These are phyloP conservation scores for Tulasnella sp. DNA, from an alignment of 768 basidiomycete genomes.

Conservation along the genomic window DNA sequence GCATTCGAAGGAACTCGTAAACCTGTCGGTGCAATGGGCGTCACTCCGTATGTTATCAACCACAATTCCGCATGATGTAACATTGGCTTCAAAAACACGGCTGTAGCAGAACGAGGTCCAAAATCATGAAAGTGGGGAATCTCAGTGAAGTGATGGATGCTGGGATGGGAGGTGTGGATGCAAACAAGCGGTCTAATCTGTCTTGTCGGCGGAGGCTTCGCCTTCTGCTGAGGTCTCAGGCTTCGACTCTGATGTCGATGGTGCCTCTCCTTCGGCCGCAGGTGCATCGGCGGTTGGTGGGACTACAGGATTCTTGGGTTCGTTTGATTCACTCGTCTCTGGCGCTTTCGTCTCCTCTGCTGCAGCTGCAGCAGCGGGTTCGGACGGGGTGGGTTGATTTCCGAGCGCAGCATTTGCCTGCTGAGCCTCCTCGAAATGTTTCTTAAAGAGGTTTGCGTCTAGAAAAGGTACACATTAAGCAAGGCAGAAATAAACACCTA, in stretches of 20 bases:
- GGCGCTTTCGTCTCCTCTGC: constrained; percentile 18
- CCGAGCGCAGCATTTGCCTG: constrained; percentile 43
- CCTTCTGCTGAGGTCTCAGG: not conserved
- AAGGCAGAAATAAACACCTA: not conserved
- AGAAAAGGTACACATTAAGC: not conserved
- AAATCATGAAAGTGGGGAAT: too few relatives aligned
- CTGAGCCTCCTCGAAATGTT: constrained; percentile 77
- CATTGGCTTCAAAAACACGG: too few relatives aligned
- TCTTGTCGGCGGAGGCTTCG: not conserved
- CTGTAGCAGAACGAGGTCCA: too few relatives aligned
- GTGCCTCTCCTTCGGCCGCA: constrained; percentile 26
- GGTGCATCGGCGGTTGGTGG: constrained; percentile 22
- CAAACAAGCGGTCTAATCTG: too few relatives aligned
- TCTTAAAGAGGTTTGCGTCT: constrained; percentile 85
- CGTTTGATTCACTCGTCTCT: constrained; percentile 18
- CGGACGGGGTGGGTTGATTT: constrained; percentile 20
- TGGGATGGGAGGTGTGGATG: too few relatives aligned
- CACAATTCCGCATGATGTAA: too few relatives aligned
- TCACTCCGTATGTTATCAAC: too few relatives aligned
- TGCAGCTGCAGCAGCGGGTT: constrained; percentile 21
- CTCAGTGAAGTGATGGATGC: too few relatives aligned
- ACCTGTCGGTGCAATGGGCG: too few relatives aligned
- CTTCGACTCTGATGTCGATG: not conserved
- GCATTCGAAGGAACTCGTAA: too few relatives aligned
- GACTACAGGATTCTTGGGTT: constrained; percentile 11